Evolutionary conservation across 1,284 basidiomycete species (phyloP).

Genomic region (Trichosporon sp.): DNA sequence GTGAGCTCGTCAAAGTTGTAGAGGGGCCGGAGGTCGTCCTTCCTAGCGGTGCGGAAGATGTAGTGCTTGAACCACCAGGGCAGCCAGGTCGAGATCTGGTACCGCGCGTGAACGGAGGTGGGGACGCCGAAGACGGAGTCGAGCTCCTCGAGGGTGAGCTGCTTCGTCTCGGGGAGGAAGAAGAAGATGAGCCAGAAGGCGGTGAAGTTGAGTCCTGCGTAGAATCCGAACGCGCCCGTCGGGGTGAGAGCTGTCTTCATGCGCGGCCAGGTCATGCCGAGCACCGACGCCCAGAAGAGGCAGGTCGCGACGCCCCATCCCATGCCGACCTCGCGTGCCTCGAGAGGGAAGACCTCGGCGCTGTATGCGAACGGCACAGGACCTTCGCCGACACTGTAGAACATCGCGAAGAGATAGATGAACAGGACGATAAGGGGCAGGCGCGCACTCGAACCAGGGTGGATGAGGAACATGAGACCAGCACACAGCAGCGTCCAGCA

Average conservation of each 20-base stretch:
- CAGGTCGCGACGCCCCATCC: conserved; percentile 50
- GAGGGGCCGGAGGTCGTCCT: conserved; percentile 19
- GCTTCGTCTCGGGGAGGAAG: conserved; percentile 34
- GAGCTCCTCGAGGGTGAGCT: conserved; percentile 36
- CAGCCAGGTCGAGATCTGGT: conserved; percentile 25
- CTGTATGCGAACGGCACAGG: conserved; percentile 61
- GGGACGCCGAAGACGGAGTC: conserved; percentile 40
- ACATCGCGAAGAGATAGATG: conserved; percentile 52
- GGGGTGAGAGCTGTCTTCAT: conserved; percentile 56
- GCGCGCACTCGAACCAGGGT: conserved; percentile 43
- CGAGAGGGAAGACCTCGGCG: conserved; percentile 53
- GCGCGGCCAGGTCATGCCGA: conserved; percentile 55
- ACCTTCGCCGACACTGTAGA: conserved; percentile 57
- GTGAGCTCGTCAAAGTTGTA: conserved; percentile 26
- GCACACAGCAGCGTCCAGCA: conserved; percentile 35
- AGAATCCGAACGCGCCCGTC: conserved; percentile 60
- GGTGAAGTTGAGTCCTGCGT: conserved; percentile 31
- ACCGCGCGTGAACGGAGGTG: conserved; percentile 20
- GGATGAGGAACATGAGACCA: conserved; percentile 48
- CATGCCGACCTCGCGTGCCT: conserved; percentile 52
- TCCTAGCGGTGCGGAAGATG: conserved; percentile 14
- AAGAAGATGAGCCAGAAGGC: conserved; percentile 34
- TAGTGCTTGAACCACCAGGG: conserved; percentile 25
- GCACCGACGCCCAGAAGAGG: conserved; percentile 28
- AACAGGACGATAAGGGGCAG: conserved; percentile 57